Evolutionary conservation across 2,329 filamentous ascomycete species (phyloP).

Genomic region (Akanthomyces uredinophilus): DNA sequence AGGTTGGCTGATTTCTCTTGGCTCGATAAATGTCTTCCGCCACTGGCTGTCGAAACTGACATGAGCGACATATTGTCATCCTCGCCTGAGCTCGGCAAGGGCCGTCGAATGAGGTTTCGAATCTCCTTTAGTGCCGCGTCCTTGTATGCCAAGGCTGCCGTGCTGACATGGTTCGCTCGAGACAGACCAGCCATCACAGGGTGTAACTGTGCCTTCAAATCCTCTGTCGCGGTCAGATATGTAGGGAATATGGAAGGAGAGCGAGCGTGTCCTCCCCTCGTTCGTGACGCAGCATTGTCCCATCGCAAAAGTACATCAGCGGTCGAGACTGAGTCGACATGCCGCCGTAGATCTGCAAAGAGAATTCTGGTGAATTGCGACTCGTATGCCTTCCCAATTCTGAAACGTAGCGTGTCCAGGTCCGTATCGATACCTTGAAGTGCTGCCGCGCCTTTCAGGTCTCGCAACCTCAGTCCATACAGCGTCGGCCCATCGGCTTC

Average conservation of each 20-base stretch:
- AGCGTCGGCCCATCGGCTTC: slow-evolving; percentile 41
- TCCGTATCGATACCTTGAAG: slow-evolving; percentile 76
- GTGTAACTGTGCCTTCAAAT: slow-evolving; percentile 64
- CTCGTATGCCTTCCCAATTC: slow-evolving; percentile 85
- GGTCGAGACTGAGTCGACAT: slow-evolving; percentile 66
- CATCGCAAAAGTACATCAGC: slow-evolving; percentile 77
- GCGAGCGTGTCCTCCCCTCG: slow-evolving; percentile 64
- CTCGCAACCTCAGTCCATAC: slow-evolving; percentile 44
- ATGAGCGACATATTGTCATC: slow-evolving; percentile 90
- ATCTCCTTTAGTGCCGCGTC: slow-evolving; percentile 82
- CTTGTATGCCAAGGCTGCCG: slow-evolving; percentile 78
- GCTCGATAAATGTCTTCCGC: slow-evolving; percentile 63
- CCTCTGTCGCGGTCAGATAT: slow-evolving; percentile 69
- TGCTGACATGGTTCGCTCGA: slow-evolving; percentile 70
- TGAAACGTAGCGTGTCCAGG: slow-evolving; percentile 66
- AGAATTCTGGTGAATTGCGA: slow-evolving; percentile 71
- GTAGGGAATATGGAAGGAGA: slow-evolving; percentile 67
- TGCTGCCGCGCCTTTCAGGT: slow-evolving; percentile 72
- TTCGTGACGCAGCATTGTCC: slow-evolving; percentile 70
- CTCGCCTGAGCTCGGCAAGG: slow-evolving; percentile 87
- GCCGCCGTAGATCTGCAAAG: slow-evolving; percentile 72
- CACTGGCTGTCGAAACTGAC: slow-evolving; percentile 71
- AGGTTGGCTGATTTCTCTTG: slow-evolving; percentile 88
- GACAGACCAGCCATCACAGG: slow-evolving; percentile 74
- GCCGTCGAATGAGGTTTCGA: slow-evolving; percentile 74